phyloP scores from a whole-genome alignment of 2,329 filamentous ascomycete species.

The Stagonosporopsis chrysanthemi region DNA sequence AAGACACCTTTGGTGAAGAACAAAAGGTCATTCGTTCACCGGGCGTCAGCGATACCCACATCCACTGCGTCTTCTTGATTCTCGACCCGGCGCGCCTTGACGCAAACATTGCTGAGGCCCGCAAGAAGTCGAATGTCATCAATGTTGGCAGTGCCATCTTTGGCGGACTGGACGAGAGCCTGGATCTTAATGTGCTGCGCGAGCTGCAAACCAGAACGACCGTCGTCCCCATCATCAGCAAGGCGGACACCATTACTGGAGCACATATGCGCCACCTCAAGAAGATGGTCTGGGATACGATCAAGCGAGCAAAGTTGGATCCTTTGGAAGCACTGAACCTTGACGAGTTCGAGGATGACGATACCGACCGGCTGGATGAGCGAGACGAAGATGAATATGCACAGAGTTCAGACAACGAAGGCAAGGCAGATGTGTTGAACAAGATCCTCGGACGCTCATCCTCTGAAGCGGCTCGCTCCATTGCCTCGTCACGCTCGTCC shows the following conservation, averaged over 20 bases:
- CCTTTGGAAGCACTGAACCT: conserved; percentile 86
- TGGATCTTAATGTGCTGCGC: conserved; percentile 89
- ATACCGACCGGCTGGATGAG: conserved; percentile 60
- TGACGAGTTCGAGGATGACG: conserved; percentile 72
- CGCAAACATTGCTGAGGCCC: conserved; percentile 73
- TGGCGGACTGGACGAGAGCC: conserved; percentile 81
- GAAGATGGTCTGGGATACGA: conserved; percentile 85
- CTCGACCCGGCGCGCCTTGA: conserved; percentile 89
- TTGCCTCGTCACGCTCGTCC: conserved; percentile 43
- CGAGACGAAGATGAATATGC: conserved; percentile 59
- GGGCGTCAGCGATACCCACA: conserved; percentile 93
- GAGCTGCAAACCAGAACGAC: conserved; percentile 92
- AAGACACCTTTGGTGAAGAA: conserved; percentile 96
- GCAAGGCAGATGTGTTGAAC: conserved; percentile 47
- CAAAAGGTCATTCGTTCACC: conserved; percentile 96
- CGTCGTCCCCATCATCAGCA: conserved; percentile 93
- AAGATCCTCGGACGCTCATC: conserved; percentile 50
- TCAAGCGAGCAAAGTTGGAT: conserved; percentile 86
- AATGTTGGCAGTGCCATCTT: conserved; percentile 59
- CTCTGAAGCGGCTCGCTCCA: conserved; percentile 46
- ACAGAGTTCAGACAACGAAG: conserved; percentile 45
- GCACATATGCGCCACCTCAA: conserved; percentile 94
- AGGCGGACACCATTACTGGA: conserved; percentile 95
- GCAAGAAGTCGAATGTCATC: conserved; percentile 61
- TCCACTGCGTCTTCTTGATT: conserved; percentile 92